These are phyloP conservation scores for Aspergillus costaricaensis DNA, from an alignment of 2,329 filamentous ascomycete genomes.

Conservation along the genomic window DNA sequence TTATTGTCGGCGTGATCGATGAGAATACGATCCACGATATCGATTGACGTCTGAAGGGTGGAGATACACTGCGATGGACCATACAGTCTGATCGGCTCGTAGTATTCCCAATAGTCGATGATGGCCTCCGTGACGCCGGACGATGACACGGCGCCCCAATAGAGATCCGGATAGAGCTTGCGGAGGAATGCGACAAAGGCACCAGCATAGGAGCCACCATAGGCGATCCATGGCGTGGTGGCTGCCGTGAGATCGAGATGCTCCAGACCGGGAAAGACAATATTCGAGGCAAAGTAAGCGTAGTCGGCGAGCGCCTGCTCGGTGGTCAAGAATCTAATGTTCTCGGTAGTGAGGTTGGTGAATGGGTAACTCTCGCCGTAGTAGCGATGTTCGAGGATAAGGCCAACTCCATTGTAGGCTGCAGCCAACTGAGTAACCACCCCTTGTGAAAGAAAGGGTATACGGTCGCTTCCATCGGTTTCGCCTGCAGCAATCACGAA, in stretches of 20 bases:
- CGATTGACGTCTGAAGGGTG: conserved; percentile 62
- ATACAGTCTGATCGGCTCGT: conserved; percentile 58
- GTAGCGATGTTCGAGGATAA: conserved; percentile 85
- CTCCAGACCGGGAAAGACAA: conserved; percentile 70
- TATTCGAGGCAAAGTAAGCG: conserved; percentile 75
- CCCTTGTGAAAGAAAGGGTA: conserved; percentile 75
- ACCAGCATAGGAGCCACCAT: conserved; percentile 83
- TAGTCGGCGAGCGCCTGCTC: conserved; percentile 81
- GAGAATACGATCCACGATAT: conserved; percentile 62
- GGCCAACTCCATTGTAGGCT: conserved; percentile 72
- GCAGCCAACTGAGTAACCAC: conserved; percentile 70
- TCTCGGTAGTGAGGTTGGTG: conserved; percentile 66
- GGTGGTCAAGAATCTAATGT: conserved; percentile 77
- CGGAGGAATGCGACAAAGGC: conserved; percentile 76
- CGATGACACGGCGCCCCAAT: conserved; percentile 76
- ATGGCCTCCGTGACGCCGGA: conserved; percentile 79
- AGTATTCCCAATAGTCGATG: conserved; percentile 72
- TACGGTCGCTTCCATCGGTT: conserved; percentile 41
- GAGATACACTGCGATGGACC: conserved; percentile 65
- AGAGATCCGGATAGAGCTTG: conserved; percentile 74
- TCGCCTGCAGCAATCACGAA: conserved; percentile 77
- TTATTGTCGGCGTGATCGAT: conserved; percentile 49
- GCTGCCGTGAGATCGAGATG: conserved; percentile 66
- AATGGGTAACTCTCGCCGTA: conserved; percentile 77
- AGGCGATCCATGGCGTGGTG: conserved; percentile 71